Conservation (phyloP, 2,329 filamentous ascomycete species). For the Thielaviopsis euricoi region DNA sequence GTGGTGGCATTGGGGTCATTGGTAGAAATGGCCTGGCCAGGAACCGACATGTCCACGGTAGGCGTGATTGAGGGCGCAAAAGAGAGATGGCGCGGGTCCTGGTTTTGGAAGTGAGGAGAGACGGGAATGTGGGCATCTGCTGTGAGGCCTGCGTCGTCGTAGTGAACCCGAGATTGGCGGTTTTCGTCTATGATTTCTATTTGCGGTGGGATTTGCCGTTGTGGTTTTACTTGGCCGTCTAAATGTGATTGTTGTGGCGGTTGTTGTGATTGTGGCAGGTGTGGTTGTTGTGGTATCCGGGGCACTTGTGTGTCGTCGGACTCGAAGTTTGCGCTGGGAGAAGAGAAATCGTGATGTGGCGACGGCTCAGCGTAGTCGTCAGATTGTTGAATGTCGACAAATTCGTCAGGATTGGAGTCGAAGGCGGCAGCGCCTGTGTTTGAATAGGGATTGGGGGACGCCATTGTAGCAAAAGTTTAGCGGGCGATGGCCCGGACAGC, state of each 20-base stretch:
- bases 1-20: constrained; percentile 8
- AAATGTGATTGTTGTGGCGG: not conserved
- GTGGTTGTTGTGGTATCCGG: not conserved
- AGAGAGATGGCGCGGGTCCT: constrained; percentile 10
- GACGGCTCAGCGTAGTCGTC: not conserved
- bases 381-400: not conserved
- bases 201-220: constrained; percentile 8
- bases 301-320: not conserved
- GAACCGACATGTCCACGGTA: constrained; percentile 8
- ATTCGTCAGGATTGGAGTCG: not conserved
- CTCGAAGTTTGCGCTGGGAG: not conserved
- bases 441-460: not conserved
- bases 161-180: constrained; percentile 5
- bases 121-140: constrained; percentile 4
- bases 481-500: constrained; percentile 12
- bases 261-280: not conserved
- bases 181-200: constrained; percentile 11
- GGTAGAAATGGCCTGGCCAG: constrained; percentile 10
- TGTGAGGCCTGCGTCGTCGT: constrained; percentile 5
- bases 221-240: not conserved
- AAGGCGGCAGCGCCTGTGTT: not conserved
- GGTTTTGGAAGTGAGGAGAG: constrained; percentile 4
- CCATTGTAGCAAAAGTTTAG: constrained; percentile 10
- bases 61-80: constrained; percentile 9
- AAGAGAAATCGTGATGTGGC: not conserved